Evolutionary conservation across 495 filamentous ascomycete species (phyloP).

Genomic region (Penicillium herquei): DNA sequence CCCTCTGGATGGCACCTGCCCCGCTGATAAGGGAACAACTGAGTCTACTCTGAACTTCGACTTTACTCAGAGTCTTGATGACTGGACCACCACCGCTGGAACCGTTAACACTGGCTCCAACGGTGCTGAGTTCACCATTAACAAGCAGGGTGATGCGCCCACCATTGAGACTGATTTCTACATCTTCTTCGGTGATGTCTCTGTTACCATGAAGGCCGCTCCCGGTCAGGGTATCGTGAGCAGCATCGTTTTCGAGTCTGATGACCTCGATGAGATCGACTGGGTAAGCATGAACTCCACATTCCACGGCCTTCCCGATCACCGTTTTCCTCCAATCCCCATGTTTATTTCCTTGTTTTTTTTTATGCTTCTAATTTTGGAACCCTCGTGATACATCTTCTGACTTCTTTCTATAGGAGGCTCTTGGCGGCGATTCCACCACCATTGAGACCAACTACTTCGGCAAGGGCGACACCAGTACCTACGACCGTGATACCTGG

Average conservation of each 20-base stretch:
- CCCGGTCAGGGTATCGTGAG: conserved; percentile 73
- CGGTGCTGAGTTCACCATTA: conserved; percentile 70
- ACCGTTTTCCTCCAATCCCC: neutral
- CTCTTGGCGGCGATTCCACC: conserved; percentile 58
- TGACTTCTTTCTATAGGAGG: conserved; percentile 65
- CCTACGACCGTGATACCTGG: conserved; percentile 72
- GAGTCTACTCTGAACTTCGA: conserved; percentile 11
- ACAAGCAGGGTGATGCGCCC: conserved; percentile 67
- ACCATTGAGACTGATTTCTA: conserved; percentile 52
- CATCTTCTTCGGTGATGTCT: conserved; percentile 41
- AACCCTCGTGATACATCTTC: conserved; percentile 70
- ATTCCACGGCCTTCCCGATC: neutral
- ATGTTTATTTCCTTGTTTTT: neutral
- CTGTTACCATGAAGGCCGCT: conserved; percentile 71
- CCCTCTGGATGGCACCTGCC: conserved; percentile 33
- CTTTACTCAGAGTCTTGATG: conserved; percentile 7
- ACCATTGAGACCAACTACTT: conserved; percentile 92
- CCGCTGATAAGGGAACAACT: conserved; percentile 13
- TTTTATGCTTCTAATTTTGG: conserved; percentile 11
- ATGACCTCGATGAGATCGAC: conserved; percentile 94
- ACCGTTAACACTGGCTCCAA: conserved; percentile 46
- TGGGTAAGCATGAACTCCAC: conserved; percentile 59
- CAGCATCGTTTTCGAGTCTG: conserved; percentile 81
- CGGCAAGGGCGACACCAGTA: conserved; percentile 78
- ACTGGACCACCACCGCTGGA: conserved; percentile 64